These are phyloP conservation scores for Anacardium occidentale DNA, from an alignment of 345 rosid species.

Conservation along the genomic window DNA sequence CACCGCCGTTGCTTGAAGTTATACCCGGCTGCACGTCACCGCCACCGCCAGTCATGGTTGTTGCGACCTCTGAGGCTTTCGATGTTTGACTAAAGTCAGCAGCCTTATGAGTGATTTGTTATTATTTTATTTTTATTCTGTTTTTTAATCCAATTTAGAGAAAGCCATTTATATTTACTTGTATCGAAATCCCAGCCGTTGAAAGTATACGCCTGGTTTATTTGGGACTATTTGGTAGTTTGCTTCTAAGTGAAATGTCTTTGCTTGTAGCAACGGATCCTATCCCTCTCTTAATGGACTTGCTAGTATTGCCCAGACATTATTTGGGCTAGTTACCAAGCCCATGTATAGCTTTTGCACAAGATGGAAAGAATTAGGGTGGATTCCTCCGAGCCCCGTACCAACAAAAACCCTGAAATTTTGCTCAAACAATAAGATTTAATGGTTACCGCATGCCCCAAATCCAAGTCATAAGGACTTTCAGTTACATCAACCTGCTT, in stretches of 20 bases:
- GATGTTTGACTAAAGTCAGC: not conserved
- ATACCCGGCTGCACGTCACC: constrained; percentile 43
- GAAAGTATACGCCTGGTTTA: too few species aligned
- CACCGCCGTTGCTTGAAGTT: constrained; percentile 60
- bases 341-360: too few species aligned
- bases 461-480: not conserved
- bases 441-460: not conserved
- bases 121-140: not conserved
- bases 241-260: not conserved
- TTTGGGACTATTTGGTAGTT: too few species aligned
- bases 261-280: not conserved
- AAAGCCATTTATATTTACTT: too few species aligned
- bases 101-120: too few species aligned
- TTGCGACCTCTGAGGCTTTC: constrained; percentile 17
- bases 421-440: constrained; percentile 5
- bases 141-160: not conserved
- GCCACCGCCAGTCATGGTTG: constrained; percentile 59
- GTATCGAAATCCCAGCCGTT: too few species aligned
- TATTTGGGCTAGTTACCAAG: too few species aligned
- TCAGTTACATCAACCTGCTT: not conserved
- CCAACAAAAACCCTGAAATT: constrained; percentile 4
- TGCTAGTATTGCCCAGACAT: too few species aligned
- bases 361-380: too few species aligned
- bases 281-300: not conserved
- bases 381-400: too few species aligned